Base-by-base conservation (phyloP, 2,329 filamentous ascomycete genomes). In the Coccinonectria pachysandricola region DNA sequence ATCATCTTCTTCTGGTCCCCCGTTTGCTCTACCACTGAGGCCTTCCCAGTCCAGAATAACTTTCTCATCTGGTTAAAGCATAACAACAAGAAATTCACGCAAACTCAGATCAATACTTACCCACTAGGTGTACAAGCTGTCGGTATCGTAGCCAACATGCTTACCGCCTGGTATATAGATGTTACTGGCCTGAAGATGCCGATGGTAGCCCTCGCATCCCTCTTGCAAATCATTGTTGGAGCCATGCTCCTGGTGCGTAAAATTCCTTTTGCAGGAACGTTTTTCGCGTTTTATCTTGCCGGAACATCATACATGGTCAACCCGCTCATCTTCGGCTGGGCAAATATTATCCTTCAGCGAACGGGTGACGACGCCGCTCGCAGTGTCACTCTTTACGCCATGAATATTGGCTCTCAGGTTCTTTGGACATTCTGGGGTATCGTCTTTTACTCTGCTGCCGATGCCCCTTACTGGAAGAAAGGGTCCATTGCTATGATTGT, bases 341-440 rank as follows among this genome's bases (percentile, higher is more conserved):
- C 46, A 0, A 43, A 32, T 7, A 43, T 42, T 4, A 46, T 49
- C 4, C 15, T 37, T 2, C 34, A 36, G 2, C 27, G 39, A 8
- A 37, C 33, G 0, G 45, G 42, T 0, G 61, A 63, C 10, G 59
- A 64, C 30, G 57, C 59, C 2, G 35, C 49, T 0, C 42, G 60
- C 8, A 53, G 52, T 8, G 48, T 63, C 3, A 55, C 54, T 0
- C 34, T 64, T 0, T 56, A 53, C 20, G 47, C 48, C 0, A 62
- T 63, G 57, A 59, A 56, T 8, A 52, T 54, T 13, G 48, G 50
- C 3, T 50, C 53, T 9, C 52, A 50, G 21, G 42, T 55, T 1
- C 31, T 64, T 14, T 63, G 57, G 33, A 62, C 60, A 0, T 62
- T 61, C 24, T 64, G 60, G 59, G 60, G 59, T 0, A 59, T 64